phyloP scores from a whole-genome alignment of 345 rosid species.

The Bretschneidera sinensis region DNA sequence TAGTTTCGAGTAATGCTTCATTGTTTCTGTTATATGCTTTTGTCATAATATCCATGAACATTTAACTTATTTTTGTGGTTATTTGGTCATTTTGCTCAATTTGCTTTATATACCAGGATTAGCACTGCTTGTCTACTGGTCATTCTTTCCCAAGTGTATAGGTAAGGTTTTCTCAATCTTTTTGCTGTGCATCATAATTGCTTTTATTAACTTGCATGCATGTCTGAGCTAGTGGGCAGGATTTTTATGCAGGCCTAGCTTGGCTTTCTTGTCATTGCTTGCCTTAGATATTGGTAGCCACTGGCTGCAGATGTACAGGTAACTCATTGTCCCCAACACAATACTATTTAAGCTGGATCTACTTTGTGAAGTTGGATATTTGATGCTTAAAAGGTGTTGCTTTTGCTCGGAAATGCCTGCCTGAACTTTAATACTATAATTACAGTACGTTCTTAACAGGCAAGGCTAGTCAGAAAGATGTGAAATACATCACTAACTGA shows the following conservation, averaged over 20 bases:
- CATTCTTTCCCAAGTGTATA: slow-evolving; percentile 80
- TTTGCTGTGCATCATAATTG: neutral
- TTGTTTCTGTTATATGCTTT: neutral
- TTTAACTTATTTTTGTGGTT: neutral
- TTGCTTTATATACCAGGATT: slow-evolving; percentile 49
- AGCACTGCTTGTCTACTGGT: slow-evolving; percentile 95
- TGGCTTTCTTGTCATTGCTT: slow-evolving; percentile 72
- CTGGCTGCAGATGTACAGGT: slow-evolving; percentile 98
- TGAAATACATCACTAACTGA: too few species aligned
- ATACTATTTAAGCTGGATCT: neutral
- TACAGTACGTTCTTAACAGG: slow-evolving; percentile 87
- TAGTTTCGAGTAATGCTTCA: neutral
- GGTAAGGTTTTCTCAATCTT: slow-evolving; percentile 28
- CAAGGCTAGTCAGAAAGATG: slow-evolving; percentile 90
- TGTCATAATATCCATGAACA: neutral
- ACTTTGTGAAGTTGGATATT: neutral
- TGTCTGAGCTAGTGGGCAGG: slow-evolving; percentile 1
- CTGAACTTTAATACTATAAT: slow-evolving; percentile 19
- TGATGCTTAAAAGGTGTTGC: neutral
- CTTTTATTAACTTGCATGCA: neutral
- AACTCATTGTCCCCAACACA: slow-evolving; percentile 7
- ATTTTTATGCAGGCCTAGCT: slow-evolving; percentile 69
- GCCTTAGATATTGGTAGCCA: slow-evolving; percentile 91
- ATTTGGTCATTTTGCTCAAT: slow-evolving; percentile 12
- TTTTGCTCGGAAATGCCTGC: slow-evolving; percentile 8